Evolutionary conservation across 2,329 filamentous ascomycete genomes (phyloP), one percentile per base, ranked within the genome.

Genomic region (Malbranchea cinnamomea): DNA sequence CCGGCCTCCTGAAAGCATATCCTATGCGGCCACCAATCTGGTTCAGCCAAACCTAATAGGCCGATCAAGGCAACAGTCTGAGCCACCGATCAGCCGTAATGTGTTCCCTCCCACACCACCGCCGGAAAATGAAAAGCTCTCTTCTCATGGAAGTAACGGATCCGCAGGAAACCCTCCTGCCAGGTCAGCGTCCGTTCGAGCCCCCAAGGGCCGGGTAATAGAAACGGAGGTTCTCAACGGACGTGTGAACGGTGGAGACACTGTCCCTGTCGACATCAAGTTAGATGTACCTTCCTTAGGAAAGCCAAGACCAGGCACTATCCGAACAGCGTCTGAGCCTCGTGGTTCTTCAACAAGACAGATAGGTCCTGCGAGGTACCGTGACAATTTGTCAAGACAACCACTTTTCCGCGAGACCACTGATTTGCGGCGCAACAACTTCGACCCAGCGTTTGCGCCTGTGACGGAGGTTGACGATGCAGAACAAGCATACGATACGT

Each of bases 71-170:
- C 82, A 91, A 46, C 82, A 89, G 48, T 89, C 81, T 11, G 84
- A 89, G 48, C 82, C 83, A 6, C 81, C 82, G 1, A 62, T 74
- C 40, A 72, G 71, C 49, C 74, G 83, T 44, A 81, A 80, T 45
- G 71, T 87, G 38, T 94, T 95, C 60, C 89, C 89, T 11, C 89
- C 89, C n/a, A 95, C 89, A n/a, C 89, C 89, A 23, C 89, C 89
- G 5, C 89, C 89, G 4, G 89, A 98, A 62, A 71, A 71, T 38
- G 84, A 94, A 42, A 78, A 76, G 45, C 35, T 37, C 6, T 28
- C 34, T 10, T 52, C 41, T 30, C 42, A 39, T 26, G 27, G 32
- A 17, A 26, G 30, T 19, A 45, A 43, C 22, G 47, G 42, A 24
- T 46, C 52, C 21, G 37, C 37, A 24, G 38, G 37, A 16, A 38